These are phyloP conservation scores for Nemania abortiva DNA, from an alignment of 2,329 filamentous ascomycete species.

Conservation along the genomic window DNA sequence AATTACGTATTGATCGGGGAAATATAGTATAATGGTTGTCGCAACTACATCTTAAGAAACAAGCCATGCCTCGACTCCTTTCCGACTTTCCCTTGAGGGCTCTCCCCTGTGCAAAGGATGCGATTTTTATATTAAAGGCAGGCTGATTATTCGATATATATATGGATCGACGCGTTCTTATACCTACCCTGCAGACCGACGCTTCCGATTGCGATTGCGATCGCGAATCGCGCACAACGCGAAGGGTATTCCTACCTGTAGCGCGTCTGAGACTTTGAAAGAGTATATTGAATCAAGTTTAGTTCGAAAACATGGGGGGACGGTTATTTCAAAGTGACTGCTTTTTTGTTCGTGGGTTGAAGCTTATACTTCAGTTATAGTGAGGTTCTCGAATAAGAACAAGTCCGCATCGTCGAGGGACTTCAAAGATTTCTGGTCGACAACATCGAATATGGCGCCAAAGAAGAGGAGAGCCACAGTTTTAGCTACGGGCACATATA, in stretches of 20 bases:
- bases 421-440: background rate
- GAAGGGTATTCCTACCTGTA: background rate
- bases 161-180: background rate
- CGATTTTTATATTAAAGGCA: background rate
- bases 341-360: background rate
- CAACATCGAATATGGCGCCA: background rate
- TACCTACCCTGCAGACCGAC: background rate
- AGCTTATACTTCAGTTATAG: background rate
- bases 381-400: background rate
- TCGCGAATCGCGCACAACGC: background rate
- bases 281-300: background rate
- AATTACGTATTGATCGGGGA: background rate
- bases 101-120: background rate
- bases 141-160: background rate
- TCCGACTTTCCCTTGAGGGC: background rate
- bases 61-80: background rate
- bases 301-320: background rate
- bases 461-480: background rate
- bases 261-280: background rate
- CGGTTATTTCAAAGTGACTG: background rate
- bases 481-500: background rate
- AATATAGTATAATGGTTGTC: background rate
- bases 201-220: background rate
- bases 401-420: background rate
- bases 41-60: background rate